phyloP scores from a whole-genome alignment of 371 early-diverging fungal species.

The Lichtheimia ramosa region DNA sequence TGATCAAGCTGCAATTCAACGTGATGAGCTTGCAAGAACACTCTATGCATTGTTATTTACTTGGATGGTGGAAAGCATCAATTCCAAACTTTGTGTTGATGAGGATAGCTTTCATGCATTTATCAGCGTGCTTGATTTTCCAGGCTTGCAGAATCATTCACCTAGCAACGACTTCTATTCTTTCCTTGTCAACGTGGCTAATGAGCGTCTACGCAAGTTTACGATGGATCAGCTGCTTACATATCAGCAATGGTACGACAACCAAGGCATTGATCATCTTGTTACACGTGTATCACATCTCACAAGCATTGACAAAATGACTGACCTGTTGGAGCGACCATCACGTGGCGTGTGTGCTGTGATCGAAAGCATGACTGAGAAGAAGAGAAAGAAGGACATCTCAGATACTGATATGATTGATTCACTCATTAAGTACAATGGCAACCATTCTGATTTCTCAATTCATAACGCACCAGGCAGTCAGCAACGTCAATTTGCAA shows the following conservation, averaged over 20 bases:
- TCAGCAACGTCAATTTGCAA: conserved; percentile 57
- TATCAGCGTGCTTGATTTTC: conserved; percentile 72
- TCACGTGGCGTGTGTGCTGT: conserved; percentile 55
- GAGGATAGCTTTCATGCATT: conserved; percentile 52
- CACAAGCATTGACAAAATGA: conserved; percentile 21
- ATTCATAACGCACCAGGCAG: conserved; percentile 40
- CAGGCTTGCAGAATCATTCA: conserved; percentile 39
- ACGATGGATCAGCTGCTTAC: neutral
- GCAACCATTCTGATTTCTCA: conserved; percentile 41
- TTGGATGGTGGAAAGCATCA: conserved; percentile 91
- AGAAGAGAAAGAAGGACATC: conserved; percentile 33
- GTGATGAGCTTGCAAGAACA: conserved; percentile 76
- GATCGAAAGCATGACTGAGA: conserved; percentile 51
- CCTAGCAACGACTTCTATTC: conserved; percentile 62
- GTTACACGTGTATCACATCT: conserved; percentile 21
- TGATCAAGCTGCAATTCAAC: conserved; percentile 69
- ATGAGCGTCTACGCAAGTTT: conserved; percentile 73
- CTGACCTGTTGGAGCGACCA: conserved; percentile 45
- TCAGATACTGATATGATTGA: conserved; percentile 43
- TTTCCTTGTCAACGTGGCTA: conserved; percentile 78
- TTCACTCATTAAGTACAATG: conserved; percentile 43
- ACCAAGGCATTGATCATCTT: conserved; percentile 38
- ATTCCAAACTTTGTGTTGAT: conserved; percentile 68
- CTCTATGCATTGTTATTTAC: conserved; percentile 83
- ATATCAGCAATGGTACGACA: neutral